phyloP scores from a whole-genome alignment of 306 rosid genomes.

The Sphenostylis stenocarpa region DNA sequence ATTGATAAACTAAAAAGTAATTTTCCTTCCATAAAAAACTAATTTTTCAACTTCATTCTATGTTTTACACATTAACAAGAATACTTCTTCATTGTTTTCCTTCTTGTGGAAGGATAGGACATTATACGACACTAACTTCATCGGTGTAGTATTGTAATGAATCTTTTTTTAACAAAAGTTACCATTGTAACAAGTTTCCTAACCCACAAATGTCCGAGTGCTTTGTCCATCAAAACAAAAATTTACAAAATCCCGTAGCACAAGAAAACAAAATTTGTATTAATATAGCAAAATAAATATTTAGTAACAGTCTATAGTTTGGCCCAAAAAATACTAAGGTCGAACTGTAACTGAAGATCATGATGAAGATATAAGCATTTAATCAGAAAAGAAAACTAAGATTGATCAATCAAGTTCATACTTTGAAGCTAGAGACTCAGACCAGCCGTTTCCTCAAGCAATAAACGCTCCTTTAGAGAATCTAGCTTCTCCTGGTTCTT shows the following conservation, averaged over 20 bases:
- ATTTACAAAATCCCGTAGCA: neutral
- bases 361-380: neutral
- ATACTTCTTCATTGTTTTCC: too few relatives aligned
- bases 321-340: constrained; percentile 4
- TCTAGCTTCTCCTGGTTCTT: constrained; percentile 63
- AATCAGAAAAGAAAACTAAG: neutral
- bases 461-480: constrained; percentile 64
- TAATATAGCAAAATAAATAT: constrained; percentile 5
- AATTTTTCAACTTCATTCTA: too few relatives aligned
- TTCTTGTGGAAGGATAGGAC: neutral
- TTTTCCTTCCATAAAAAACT: too few relatives aligned
- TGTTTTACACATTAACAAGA: too few relatives aligned
- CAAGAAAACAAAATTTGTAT: constrained; percentile 29
- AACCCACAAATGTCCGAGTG: neutral
- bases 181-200: neutral
- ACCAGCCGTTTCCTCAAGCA: constrained; percentile 66
- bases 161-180: neutral
- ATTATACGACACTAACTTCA: neutral
- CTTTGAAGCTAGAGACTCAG: constrained; percentile 42
- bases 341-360: neutral
- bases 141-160: neutral
- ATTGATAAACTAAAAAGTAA: too few relatives aligned
- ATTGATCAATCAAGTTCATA: neutral
- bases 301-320: neutral
- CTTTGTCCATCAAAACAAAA: neutral